Evolutionary conservation across 1,284 basidiomycete species (phyloP).

Genomic region (Vanrija pseudolonga): DNA sequence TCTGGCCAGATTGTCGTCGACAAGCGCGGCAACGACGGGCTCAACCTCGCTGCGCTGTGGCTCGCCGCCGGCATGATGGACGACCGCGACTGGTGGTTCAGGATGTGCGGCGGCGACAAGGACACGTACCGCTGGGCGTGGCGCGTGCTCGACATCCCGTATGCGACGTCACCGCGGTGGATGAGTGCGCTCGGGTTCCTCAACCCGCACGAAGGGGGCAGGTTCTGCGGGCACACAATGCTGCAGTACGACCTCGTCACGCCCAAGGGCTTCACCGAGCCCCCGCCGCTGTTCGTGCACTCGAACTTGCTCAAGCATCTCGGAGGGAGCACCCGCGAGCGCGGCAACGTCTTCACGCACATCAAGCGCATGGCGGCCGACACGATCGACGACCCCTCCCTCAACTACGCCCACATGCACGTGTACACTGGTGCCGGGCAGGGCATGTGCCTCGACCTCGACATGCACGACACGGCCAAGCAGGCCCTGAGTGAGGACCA

Average conservation of each 20-base stretch:
- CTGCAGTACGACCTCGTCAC: conserved; percentile 41
- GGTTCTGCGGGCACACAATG: conserved; percentile 52
- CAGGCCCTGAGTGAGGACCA: conserved; percentile 21
- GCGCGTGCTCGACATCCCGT: conserved; percentile 47
- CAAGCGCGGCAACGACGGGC: conserved; percentile 51
- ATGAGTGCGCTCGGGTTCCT: conserved; percentile 45
- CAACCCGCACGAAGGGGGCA: conserved; percentile 26
- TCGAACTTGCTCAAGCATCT: conserved; percentile 53
- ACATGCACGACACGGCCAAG: conserved; percentile 24
- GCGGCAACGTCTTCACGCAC: conserved; percentile 41
- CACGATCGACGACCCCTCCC: conserved; percentile 20
- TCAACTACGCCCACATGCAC: conserved; percentile 42
- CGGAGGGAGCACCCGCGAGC: conserved; percentile 16
- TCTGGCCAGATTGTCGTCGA: conserved; percentile 52
- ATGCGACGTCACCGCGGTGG: conserved; percentile 48
- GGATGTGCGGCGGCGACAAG: conserved; percentile 51
- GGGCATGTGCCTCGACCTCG: conserved; percentile 48
- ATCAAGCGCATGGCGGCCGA: conserved; percentile 40
- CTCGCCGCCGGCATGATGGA: conserved; percentile 42
- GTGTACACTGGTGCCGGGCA: conserved; percentile 44
- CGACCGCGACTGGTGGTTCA: conserved; percentile 51
- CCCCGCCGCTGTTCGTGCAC: conserved; percentile 42
- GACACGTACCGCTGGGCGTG: conserved; percentile 53
- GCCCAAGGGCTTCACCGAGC: conserved; percentile 12
- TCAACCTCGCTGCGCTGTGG: conserved; percentile 53